These are phyloP conservation scores for Clavaria fumosa DNA, from an alignment of 768 basidiomycete species.

Conservation along the genomic window DNA sequence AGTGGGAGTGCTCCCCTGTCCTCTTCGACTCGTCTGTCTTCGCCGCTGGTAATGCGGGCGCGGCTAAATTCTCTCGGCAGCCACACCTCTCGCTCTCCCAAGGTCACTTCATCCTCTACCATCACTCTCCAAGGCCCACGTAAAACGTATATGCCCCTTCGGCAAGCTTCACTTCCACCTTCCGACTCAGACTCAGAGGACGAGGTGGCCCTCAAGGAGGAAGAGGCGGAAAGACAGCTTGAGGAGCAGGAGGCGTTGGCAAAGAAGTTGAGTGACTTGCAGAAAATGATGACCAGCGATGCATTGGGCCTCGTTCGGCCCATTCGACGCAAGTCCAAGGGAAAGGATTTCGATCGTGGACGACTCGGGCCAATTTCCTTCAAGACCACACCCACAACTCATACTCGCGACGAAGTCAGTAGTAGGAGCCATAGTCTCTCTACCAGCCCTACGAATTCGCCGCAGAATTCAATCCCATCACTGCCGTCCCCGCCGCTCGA, in stretches of 20 bases:
- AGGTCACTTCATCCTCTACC: slow-evolving; percentile 52
- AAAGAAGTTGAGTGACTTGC: slow-evolving; percentile 51
- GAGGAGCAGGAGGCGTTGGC: slow-evolving; percentile 58
- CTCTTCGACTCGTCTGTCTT: slow-evolving; percentile 29
- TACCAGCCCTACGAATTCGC: slow-evolving; percentile 56
- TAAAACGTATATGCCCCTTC: slow-evolving; percentile 21
- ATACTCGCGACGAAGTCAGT: slow-evolving; percentile 26
- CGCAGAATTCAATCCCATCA: slow-evolving; percentile 65
- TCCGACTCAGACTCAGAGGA: slow-evolving; percentile 42
- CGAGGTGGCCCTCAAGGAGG: slow-evolving; percentile 47
- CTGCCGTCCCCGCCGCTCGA: slow-evolving; percentile 60
- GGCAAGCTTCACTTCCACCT: slow-evolving; percentile 35
- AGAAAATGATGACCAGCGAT: slow-evolving; percentile 61
- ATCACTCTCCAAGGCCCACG: slow-evolving; percentile 47
- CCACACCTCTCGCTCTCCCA: slow-evolving; percentile 36
- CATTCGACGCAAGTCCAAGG: slow-evolving; percentile 22
- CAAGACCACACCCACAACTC: slow-evolving; percentile 22
- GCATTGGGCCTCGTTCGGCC: slow-evolving; percentile 50
- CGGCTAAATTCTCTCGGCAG: slow-evolving; percentile 54
- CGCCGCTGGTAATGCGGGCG: slow-evolving; percentile 53
- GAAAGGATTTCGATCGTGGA: slow-evolving; percentile 30
- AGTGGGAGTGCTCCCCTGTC: slow-evolving; percentile 21
- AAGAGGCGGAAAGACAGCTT: slow-evolving; percentile 48
- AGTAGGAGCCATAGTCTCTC: slow-evolving; percentile 58
- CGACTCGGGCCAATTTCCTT: slow-evolving; percentile 23